Evolutionary conservation across 1,284 basidiomycete species (phyloP).

Genomic region (Pseudozyma pruni): DNA sequence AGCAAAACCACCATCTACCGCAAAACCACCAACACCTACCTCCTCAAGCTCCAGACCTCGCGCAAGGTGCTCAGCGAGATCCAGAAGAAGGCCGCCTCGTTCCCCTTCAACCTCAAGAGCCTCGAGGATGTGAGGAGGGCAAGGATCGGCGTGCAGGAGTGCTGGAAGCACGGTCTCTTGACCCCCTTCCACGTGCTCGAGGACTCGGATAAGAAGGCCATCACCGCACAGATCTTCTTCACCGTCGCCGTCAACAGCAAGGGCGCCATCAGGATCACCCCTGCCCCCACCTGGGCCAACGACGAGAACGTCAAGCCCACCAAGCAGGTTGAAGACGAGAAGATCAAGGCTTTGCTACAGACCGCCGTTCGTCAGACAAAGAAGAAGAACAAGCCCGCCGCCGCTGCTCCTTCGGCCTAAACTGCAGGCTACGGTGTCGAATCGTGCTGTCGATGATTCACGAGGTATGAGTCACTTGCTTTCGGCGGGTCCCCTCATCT

Average conservation of each 20-base stretch:
- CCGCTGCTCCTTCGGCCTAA: conserved; percentile 31
- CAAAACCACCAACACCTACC: conserved; percentile 85
- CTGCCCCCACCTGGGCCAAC: conserved; percentile 90
- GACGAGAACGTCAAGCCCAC: conserved; percentile 89
- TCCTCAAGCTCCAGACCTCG: conserved; percentile 97
- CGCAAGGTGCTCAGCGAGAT: conserved; percentile 94
- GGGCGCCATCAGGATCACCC: conserved; percentile 79
- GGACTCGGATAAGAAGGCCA: conserved; percentile 53
- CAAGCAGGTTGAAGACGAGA: conserved; percentile 57
- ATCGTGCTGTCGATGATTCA: too few species aligned
- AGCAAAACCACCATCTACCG: conserved; percentile 93
- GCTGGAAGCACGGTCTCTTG: conserved; percentile 88
- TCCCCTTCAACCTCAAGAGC: conserved; percentile 94
- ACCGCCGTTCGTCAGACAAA: conserved; percentile 86
- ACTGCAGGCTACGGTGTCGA: too few species aligned
- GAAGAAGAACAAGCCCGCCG: conserved; percentile 77
- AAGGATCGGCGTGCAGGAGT: conserved; percentile 94
- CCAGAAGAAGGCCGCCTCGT: conserved; percentile 95
- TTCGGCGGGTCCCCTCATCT: too few species aligned
- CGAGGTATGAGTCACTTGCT: too few species aligned
- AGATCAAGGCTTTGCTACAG: conserved; percentile 76
- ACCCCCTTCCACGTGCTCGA: conserved; percentile 83
- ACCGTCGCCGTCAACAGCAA: conserved; percentile 87
- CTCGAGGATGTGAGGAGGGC: conserved; percentile 95
- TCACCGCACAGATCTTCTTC: conserved; percentile 87